phyloP scores from a whole-genome alignment of 148 eudicot species.

The Arctostaphylos glauca region DNA sequence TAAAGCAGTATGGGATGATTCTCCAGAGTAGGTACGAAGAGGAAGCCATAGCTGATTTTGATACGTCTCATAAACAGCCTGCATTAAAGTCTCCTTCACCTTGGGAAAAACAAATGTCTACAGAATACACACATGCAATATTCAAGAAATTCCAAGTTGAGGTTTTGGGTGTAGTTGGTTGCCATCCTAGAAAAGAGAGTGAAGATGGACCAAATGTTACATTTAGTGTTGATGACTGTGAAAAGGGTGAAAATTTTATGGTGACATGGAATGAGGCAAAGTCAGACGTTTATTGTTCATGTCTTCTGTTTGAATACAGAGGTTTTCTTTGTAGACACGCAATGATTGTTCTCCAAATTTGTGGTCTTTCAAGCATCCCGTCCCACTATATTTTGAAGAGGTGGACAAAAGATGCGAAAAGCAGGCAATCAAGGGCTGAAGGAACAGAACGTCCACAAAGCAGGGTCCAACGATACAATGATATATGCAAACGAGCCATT shows the following conservation, averaged over 20 bases:
- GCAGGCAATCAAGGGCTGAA: constrained; percentile 27
- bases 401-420: constrained; percentile 59
- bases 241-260: constrained; percentile 33
- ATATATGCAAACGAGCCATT: constrained; percentile 47
- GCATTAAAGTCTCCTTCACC: constrained; percentile 57
- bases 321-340: constrained; percentile 58
- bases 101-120: constrained; percentile 55
- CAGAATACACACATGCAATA: constrained; percentile 44
- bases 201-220: constrained; percentile 32
- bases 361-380: constrained; percentile 46
- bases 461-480: constrained; percentile 44
- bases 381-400: constrained; percentile 44
- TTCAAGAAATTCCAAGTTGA: constrained; percentile 57
- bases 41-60: constrained; percentile 59
- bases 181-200: constrained; percentile 45
- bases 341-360: constrained; percentile 59
- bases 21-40: constrained; percentile 53
- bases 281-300: constrained; percentile 44
- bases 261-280: constrained; percentile 42
- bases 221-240: constrained; percentile 47
- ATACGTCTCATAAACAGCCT: constrained; percentile 51
- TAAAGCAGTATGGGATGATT: constrained; percentile 39
- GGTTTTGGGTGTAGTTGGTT: constrained; percentile 52
- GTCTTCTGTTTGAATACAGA: constrained; percentile 43
- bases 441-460: constrained; percentile 34